A percentile compares a stretch with the other conserved stretches of the same genome.
Conservation (phyloP, 2,329 filamentous ascomycete genomes). For the Aspergillus versicolor region DNA sequence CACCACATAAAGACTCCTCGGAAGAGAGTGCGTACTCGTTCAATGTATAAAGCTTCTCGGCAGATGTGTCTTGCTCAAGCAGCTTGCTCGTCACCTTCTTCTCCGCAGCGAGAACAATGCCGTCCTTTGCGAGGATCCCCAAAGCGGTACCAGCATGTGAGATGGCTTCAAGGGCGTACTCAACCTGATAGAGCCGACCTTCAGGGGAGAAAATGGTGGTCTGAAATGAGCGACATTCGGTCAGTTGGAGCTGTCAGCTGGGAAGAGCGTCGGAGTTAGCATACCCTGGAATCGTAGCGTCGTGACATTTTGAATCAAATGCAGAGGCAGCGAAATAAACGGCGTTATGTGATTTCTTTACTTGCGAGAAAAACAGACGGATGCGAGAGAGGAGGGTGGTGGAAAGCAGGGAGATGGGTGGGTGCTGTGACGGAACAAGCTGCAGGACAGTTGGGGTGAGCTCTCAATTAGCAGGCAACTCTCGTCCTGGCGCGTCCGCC, state of each 20-base stretch:
- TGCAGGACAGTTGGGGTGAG: conserved; percentile 31
- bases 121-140: conserved; percentile 95
- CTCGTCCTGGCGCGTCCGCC: conserved; percentile 39
- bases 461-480: conserved; percentile 41
- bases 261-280: conserved; percentile 35
- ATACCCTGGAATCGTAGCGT: conserved; percentile 94
- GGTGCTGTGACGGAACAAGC: conserved; percentile 17
- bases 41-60: conserved; percentile 98
- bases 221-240: conserved; percentile 51
- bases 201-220: conserved; percentile 99
- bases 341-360: conserved; percentile 5
- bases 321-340: conserved; percentile 12
- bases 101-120: conserved; percentile 96
- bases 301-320: conserved; percentile 72
- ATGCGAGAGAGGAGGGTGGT: conserved; percentile 4
- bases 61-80: conserved; percentile 97
- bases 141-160: conserved; percentile 97
- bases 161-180: conserved; percentile 98
- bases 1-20: background rate
- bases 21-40: conserved; percentile 76
- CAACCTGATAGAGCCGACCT: conserved; percentile 96
- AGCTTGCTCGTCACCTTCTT: conserved; percentile 99
- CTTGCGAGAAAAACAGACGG: background rate
- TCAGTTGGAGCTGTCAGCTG: conserved; percentile 34
- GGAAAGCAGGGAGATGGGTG: conserved; percentile 9